Conservation (phyloP, 495 filamentous ascomycete genomes). For the Hypoxylon lenormandii region DNA sequence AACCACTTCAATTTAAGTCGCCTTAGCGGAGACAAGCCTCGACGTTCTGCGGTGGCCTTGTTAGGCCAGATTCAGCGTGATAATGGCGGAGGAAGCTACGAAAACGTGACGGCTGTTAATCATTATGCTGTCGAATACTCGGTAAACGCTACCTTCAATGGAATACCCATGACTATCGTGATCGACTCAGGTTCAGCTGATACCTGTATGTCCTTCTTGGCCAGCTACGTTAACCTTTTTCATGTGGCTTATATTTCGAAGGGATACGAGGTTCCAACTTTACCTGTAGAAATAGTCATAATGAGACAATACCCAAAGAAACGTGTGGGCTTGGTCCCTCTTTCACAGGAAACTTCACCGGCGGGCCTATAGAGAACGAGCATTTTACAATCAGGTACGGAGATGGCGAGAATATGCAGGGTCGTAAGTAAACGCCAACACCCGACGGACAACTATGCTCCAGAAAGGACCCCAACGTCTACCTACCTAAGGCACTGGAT, state of each 20-base stretch:
- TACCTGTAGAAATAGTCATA: slow-evolving; percentile 11
- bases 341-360: slow-evolving; percentile 55
- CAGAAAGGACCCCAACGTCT: no score
- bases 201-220: slow-evolving; percentile 58
- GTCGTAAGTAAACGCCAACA: slow-evolving; percentile 17
- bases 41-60: slow-evolving; percentile 14
- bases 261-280: slow-evolving; percentile 26
- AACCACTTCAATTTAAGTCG: slow-evolving; percentile 21
- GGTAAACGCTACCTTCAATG: slow-evolving; percentile 50
- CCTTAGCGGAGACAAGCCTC: slow-evolving; percentile 1
- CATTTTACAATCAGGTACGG: slow-evolving; percentile 67
- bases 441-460: not conserved
- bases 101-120: slow-evolving; percentile 55
- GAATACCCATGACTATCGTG: slow-evolving; percentile 53
- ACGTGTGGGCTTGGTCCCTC: slow-evolving; percentile 62
- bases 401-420: slow-evolving; percentile 45
- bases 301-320: slow-evolving; percentile 40
- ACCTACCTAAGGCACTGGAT: no score
- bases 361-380: slow-evolving; percentile 54
- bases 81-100: slow-evolving; percentile 40
- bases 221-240: slow-evolving; percentile 30
- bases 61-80: slow-evolving; percentile 24
- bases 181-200: slow-evolving; percentile 76
- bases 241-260: not conserved
- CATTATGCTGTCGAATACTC: slow-evolving; percentile 58